phyloP scores from a whole-genome alignment of 805 yeast species.

The Schwanniomyces polymorphus region DNA sequence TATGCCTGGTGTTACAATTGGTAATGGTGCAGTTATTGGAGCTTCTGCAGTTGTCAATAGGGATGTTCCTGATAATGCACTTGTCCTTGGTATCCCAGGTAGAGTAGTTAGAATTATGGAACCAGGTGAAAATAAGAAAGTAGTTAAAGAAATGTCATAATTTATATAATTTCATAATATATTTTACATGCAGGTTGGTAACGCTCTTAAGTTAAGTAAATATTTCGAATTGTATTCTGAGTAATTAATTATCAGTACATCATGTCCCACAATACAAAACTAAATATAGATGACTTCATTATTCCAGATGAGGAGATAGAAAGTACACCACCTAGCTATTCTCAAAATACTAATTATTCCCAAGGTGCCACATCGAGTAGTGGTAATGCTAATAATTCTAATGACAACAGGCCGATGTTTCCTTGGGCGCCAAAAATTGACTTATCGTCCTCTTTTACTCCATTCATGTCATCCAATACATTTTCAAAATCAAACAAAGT shows the following conservation, averaged over 20 bases:
- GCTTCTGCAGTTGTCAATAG: constrained; percentile 68
- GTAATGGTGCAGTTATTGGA: constrained; percentile 60
- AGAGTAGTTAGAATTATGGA: constrained; percentile 37
- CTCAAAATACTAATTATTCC: background rate
- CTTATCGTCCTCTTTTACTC: constrained; percentile 33
- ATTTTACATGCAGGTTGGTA: background rate
- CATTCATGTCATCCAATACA: constrained; percentile 21
- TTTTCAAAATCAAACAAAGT: constrained; percentile 23
- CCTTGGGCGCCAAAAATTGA: constrained; percentile 28
- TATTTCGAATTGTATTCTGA: constrained; percentile 1
- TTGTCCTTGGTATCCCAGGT: constrained; percentile 69
- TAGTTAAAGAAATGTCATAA: constrained; percentile 1
- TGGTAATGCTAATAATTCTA: background rate
- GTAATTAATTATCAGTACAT: background rate
- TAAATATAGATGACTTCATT: constrained; percentile 30
- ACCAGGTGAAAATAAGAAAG: constrained; percentile 14
- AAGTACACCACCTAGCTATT: background rate
- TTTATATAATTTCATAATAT: no score
- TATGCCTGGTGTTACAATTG: constrained; percentile 67
- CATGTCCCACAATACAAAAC: constrained; percentile 2
- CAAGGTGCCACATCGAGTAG: background rate
- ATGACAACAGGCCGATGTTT: constrained; percentile 3
- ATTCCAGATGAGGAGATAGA: constrained; percentile 35
- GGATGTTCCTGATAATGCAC: constrained; percentile 52
- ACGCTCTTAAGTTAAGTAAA: background rate